These are phyloP conservation scores for Penicillium italicum DNA, from an alignment of 2,329 filamentous ascomycete genomes.

Conservation along the genomic window DNA sequence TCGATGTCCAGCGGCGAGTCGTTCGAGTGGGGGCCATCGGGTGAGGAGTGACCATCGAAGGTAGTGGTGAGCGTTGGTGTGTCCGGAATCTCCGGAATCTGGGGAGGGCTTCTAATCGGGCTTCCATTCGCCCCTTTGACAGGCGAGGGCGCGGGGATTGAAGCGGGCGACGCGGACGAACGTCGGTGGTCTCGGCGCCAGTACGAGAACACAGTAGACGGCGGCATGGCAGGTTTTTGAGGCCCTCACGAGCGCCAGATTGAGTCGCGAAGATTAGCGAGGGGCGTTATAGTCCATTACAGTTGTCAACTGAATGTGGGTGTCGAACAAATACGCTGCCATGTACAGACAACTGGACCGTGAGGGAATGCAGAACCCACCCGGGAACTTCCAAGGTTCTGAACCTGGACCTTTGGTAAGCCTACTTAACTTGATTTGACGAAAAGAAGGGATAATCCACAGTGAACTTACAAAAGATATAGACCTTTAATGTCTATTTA, in stretches of 20 bases:
- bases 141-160: conserved; percentile 21
- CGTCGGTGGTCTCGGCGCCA: conserved; percentile 41
- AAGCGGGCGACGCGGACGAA: conserved; percentile 30
- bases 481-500: background rate
- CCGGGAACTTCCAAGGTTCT: background rate
- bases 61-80: conserved; percentile 29
- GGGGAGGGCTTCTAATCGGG: conserved; percentile 28
- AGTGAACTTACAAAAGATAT: background rate
- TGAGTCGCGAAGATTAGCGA: conserved; percentile 7
- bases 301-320: conserved; percentile 10
- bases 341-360: conserved; percentile 19
- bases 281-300: conserved; percentile 19
- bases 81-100: conserved; percentile 33
- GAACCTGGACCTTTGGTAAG: background rate
- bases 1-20: conserved; percentile 26
- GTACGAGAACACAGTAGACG: conserved; percentile 41
- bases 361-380: conserved; percentile 16
- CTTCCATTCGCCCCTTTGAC: conserved; percentile 19
- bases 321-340: conserved; percentile 16
- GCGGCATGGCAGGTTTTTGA: conserved; percentile 28
- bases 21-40: conserved; percentile 21
- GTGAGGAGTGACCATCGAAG: conserved; percentile 24
- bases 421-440: background rate
- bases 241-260: conserved; percentile 17
- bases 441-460: background rate